Base-by-base conservation (phyloP, 2,329 filamentous ascomycete genomes). In the Nemania sp. region DNA sequence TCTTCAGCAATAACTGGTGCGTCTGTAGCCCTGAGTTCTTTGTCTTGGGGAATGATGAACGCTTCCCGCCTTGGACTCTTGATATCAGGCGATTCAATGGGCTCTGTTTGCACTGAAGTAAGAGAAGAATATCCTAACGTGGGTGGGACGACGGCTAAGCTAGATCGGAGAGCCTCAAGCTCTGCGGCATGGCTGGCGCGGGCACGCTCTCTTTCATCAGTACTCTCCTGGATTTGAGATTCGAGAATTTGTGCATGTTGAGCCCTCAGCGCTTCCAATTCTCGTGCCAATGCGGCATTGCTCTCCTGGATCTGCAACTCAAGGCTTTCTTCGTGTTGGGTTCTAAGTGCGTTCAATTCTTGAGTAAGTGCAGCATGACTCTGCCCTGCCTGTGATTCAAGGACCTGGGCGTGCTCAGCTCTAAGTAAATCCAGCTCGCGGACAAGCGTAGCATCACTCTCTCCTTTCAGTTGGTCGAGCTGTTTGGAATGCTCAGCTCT, bases 1-100 rank as follows among this genome's bases (percentile, higher is more conserved):
- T 89, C 86, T 65, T 89, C 85, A 3, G 83, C 82, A 66, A 88
- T 85, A 45, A 81, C 64, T 7, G 77, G 75, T 0, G 72, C 69
- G 3, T 66, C 57, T 2, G 71, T 63, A 17, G 69, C 67, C 52
- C 72, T 74, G 33, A 66, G 67, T 15, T 77, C 43, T 3, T 28
- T 26, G 34, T 81, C 79, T 15, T 74, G 74, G 1, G 82, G 78
- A 19, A 85, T 75, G 52, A 85, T 79, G 57, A 85, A 81, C 1
- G 70, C 83, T 59, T 83, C 77, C 52, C 80, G 74, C 69, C 76
- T 79, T 1, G 79, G 80, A 60, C 76, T 82, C 52, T 77, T 76
- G 19, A 75, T 73, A 34, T 55, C 63, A 31, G 65, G 56, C 7
- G 57, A 39, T 43, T 69, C 65, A n/a, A 75, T 61, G 6, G 77